These are phyloP conservation scores for Keqinozyma sinolaborantium DNA, from an alignment of 1,139 yeast genomes.

Conservation along the genomic window DNA sequence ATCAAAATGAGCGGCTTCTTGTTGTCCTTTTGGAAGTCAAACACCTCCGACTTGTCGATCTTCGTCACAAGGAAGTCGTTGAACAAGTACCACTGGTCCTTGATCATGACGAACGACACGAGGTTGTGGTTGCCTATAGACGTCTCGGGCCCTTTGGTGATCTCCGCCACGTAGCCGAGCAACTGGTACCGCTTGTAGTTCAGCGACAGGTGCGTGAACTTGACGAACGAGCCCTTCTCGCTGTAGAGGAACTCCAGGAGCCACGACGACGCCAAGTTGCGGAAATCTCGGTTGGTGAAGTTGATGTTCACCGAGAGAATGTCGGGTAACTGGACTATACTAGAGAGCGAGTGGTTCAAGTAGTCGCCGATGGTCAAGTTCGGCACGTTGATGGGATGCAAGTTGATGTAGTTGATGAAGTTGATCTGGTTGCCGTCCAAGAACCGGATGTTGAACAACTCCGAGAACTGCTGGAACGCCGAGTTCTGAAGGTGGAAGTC, in stretches of 20 bases:
- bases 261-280: slow-evolving; percentile 37
- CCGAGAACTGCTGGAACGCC: slow-evolving; percentile 12
- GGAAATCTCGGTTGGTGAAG: slow-evolving; percentile 48
- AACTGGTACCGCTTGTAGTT: slow-evolving; percentile 50
- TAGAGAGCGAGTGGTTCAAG: slow-evolving; percentile 50
- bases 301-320: slow-evolving; percentile 61
- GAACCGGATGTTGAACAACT: slow-evolving; percentile 25
- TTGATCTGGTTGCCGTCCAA: slow-evolving; percentile 18
- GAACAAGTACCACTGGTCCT: slow-evolving; percentile 73
- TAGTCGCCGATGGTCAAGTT: slow-evolving; percentile 35
- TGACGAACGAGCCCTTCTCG: slow-evolving; percentile 19
- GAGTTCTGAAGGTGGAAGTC: slow-evolving; percentile 41
- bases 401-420: slow-evolving; percentile 18
- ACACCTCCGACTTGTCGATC: slow-evolving; percentile 68
- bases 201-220: slow-evolving; percentile 6
- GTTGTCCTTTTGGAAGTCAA: slow-evolving; percentile 72
- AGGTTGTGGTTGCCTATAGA: slow-evolving; percentile 50
- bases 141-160: slow-evolving; percentile 51
- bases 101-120: slow-evolving; percentile 56
- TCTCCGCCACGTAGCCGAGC: slow-evolving; percentile 67
- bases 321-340: slow-evolving; percentile 50
- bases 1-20: slow-evolving; percentile 76
- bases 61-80: slow-evolving; percentile 90
- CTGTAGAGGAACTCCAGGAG: slow-evolving; percentile 24
- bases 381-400: slow-evolving; percentile 5